These are phyloP conservation scores for Aspergillus sclerotialis DNA, from an alignment of 2,329 filamentous ascomycete species.

Conservation along the genomic window DNA sequence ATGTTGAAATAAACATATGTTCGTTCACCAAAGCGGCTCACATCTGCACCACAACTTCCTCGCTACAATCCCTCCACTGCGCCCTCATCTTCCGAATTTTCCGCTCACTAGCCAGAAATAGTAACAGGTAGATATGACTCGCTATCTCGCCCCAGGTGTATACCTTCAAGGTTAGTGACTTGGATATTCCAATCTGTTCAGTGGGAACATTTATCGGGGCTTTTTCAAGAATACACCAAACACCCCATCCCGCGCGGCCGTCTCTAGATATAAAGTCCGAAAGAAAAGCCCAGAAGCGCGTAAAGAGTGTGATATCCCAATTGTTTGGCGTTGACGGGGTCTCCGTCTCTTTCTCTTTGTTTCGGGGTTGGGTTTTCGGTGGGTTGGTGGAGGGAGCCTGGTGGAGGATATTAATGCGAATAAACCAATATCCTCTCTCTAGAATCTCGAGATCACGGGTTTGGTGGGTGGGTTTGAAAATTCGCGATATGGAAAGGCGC, in stretches of 20 bases:
- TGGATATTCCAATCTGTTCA: background rate
- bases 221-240: conserved; percentile 33
- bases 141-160: conserved; percentile 74
- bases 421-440: conserved; percentile 72
- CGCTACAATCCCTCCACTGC: conserved; percentile 61
- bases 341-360: background rate
- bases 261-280: conserved; percentile 28
- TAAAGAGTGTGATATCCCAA: conserved; percentile 30
- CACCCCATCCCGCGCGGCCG: conserved; percentile 39
- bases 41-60: conserved; percentile 50
- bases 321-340: background rate
- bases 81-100: conserved; percentile 52
- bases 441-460: conserved; percentile 47
- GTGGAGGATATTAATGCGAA: conserved; percentile 52
- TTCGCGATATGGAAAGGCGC: conserved; percentile 45
- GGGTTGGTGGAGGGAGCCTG: background rate
- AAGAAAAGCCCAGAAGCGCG: conserved; percentile 37
- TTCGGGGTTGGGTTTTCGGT: background rate
- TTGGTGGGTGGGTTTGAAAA: conserved; percentile 48
- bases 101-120: conserved; percentile 65
- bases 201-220: background rate
- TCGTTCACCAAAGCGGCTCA: too few species aligned
- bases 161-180: conserved; percentile 48
- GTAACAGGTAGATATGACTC: conserved; percentile 64
- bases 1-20: too few species aligned